These are phyloP conservation scores for Tricladium varicosporioides DNA, from an alignment of 2,329 filamentous ascomycete genomes.

Conservation along the genomic window DNA sequence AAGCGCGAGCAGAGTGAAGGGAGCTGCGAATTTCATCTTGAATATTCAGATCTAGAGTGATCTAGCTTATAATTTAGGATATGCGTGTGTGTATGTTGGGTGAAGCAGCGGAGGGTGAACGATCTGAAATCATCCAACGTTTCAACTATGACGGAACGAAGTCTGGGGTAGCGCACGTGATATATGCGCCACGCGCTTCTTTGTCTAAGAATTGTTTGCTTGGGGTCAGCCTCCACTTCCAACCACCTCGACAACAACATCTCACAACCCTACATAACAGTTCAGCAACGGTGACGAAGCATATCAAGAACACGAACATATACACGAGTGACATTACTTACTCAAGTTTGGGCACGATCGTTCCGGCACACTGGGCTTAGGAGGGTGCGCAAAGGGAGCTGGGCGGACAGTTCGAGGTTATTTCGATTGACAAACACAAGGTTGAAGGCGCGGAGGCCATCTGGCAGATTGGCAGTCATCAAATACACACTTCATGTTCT, in stretches of 20 bases:
- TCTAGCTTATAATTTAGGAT: background rate
- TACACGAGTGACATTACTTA: too few relatives aligned
- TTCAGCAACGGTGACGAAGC: background rate
- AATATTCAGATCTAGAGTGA: background rate
- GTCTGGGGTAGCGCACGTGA: too few relatives aligned
- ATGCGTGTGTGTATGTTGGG: background rate
- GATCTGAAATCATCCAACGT: background rate
- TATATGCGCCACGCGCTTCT: too few relatives aligned
- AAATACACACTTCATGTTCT: slow-evolving; percentile 38
- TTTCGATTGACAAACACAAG: slow-evolving; percentile 20
- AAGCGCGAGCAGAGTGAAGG: slow-evolving; percentile 53
- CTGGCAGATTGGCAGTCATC: slow-evolving; percentile 32
- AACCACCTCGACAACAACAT: too few relatives aligned
- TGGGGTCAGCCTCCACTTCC: too few relatives aligned
- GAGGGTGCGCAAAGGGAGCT: slow-evolving; percentile 21
- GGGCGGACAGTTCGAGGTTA: slow-evolving; percentile 24
- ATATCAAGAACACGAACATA: too few relatives aligned
- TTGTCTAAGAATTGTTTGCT: too few relatives aligned
- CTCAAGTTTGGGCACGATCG: background rate
- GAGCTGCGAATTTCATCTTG: slow-evolving; percentile 61
- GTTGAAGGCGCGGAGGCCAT: slow-evolving; percentile 21
- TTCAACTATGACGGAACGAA: background rate
- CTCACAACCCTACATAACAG: background rate
- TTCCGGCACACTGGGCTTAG: slow-evolving; percentile 15
- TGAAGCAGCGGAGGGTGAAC: background rate